Conservation (phyloP, 1,284 basidiomycete species). For the Puccinia horiana region DNA sequence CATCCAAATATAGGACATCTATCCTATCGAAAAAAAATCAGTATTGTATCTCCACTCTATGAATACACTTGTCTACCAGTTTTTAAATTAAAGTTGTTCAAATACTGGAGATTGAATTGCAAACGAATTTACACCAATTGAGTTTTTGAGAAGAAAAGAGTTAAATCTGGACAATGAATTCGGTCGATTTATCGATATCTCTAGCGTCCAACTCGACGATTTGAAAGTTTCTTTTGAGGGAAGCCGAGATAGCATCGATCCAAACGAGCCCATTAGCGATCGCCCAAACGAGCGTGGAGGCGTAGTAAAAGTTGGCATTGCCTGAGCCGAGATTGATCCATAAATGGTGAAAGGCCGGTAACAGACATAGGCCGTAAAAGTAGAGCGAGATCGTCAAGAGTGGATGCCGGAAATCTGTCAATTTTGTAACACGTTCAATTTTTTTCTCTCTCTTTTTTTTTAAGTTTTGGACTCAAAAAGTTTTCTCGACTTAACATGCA, state of each 20-base stretch:
- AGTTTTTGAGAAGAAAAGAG: too few species aligned
- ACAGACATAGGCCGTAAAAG: slow-evolving; percentile 77
- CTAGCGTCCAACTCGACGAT: slow-evolving; percentile 3
- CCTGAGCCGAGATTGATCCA: slow-evolving; percentile 91
- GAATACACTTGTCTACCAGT: too few species aligned
- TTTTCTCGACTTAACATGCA: slow-evolving; percentile 70
- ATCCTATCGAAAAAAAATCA: too few species aligned
- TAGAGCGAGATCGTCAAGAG: slow-evolving; percentile 81
- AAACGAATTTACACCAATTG: too few species aligned
- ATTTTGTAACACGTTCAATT: too few species aligned
- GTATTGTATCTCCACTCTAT: too few species aligned
- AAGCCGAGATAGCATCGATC: slow-evolving; percentile 78
- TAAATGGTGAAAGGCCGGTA: slow-evolving; percentile 86
- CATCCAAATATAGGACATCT: too few species aligned
- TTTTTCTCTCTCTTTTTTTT: too few species aligned
- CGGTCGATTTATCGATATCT: slow-evolving; percentile 10
- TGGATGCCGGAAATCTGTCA: slow-evolving; percentile 78
- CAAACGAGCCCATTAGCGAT: slow-evolving; percentile 80
- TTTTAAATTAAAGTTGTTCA: too few species aligned
- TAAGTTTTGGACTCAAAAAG: background rate
- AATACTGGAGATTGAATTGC: too few species aligned
- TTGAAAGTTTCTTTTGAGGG: slow-evolving; percentile 68
- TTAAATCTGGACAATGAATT: slow-evolving; percentile 25
- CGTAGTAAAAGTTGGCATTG: slow-evolving; percentile 98
- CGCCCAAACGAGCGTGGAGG: slow-evolving; percentile 88